Percentiles rank a stretch among this genome's conserved stretches.
These are phyloP conservation scores for Yamadazyma sp. DNA, from an alignment of 805 yeast genomes.

Conservation along the genomic window DNA sequence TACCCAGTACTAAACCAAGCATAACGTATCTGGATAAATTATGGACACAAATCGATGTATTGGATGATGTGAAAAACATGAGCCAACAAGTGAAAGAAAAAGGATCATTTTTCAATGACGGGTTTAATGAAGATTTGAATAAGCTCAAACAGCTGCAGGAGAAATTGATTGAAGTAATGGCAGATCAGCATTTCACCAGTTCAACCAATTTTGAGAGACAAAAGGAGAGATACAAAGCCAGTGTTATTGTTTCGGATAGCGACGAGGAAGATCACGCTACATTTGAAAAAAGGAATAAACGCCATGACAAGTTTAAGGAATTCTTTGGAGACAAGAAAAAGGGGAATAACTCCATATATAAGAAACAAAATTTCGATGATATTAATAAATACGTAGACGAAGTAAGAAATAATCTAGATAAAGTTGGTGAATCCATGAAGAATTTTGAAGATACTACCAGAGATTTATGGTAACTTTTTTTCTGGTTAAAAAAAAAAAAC, in stretches of 20 bases:
- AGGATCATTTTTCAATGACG: conserved; percentile 49
- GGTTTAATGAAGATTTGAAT: conserved; percentile 50
- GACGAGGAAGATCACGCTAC: conserved; percentile 2
- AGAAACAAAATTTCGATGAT: conserved; percentile 50
- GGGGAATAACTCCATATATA: conserved; percentile 29
- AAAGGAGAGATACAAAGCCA: conserved; percentile 23
- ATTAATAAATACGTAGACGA: conserved; percentile 49
- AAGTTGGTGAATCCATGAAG: conserved; percentile 51
- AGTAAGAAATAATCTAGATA: conserved; percentile 46
- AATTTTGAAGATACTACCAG: conserved; percentile 43
- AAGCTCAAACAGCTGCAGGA: conserved; percentile 56
- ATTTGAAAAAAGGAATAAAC: conserved; percentile 19
- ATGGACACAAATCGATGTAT: conserved; percentile 85
- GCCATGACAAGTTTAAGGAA: conserved; percentile 20
- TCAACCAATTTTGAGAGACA: conserved; percentile 16
- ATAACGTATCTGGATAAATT: conserved; percentile 70
- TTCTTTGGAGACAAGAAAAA: conserved; percentile 21
- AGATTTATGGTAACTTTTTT: conserved; percentile 47
- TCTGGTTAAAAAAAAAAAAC: too few relatives aligned
- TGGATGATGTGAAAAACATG: conserved; percentile 72
- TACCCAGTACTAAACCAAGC: conserved; percentile 54
- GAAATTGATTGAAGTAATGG: conserved; percentile 31
- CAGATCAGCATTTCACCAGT: conserved; percentile 24
- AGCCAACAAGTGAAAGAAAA: conserved; percentile 43
- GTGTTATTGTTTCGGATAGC: conserved; percentile 15